Conservation (phyloP, 371 early-diverging fungal genomes). For the Actinomortierella wolfii region DNA sequence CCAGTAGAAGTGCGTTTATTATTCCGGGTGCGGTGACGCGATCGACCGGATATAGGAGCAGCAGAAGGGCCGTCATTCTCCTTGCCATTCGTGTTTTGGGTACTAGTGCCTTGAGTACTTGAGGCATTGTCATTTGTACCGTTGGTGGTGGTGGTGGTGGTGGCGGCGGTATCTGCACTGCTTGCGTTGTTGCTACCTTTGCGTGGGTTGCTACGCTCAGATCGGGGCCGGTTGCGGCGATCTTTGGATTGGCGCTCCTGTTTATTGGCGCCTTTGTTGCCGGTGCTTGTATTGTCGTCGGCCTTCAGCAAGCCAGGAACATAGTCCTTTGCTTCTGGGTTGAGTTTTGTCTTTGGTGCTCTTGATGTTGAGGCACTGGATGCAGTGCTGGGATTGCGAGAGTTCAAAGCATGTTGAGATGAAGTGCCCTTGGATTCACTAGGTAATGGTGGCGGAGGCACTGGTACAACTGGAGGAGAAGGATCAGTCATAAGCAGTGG, state of each 20-base stretch:
- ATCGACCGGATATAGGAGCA: background rate
- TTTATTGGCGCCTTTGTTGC: slow-evolving; percentile 1
- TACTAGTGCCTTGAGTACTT: background rate
- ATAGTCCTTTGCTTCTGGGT: slow-evolving; percentile 43
- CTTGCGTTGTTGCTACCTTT: background rate
- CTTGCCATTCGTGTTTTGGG: background rate
- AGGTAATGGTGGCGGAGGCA: no score
- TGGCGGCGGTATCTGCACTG: background rate
- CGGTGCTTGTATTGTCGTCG: background rate
- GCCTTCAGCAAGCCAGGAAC: slow-evolving; percentile 19
- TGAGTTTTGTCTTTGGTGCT: slow-evolving; percentile 11
- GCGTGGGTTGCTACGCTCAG: background rate
- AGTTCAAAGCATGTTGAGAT: no score
- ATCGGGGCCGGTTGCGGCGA: slow-evolving; percentile 1
- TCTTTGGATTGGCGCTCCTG: background rate
- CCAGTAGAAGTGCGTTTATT: background rate
- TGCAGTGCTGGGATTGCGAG: no score
- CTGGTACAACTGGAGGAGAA: no score
- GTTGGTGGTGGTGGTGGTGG: background rate
- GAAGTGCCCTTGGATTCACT: no score
- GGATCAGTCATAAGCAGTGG: no score
- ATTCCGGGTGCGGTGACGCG: slow-evolving; percentile 11
- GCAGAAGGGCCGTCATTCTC: background rate
- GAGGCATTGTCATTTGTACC: slow-evolving; percentile 1
- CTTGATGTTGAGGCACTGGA: no score